Conservation (phyloP, 2,329 filamentous ascomycete genomes). For the Colletotrichum scovillei region DNA sequence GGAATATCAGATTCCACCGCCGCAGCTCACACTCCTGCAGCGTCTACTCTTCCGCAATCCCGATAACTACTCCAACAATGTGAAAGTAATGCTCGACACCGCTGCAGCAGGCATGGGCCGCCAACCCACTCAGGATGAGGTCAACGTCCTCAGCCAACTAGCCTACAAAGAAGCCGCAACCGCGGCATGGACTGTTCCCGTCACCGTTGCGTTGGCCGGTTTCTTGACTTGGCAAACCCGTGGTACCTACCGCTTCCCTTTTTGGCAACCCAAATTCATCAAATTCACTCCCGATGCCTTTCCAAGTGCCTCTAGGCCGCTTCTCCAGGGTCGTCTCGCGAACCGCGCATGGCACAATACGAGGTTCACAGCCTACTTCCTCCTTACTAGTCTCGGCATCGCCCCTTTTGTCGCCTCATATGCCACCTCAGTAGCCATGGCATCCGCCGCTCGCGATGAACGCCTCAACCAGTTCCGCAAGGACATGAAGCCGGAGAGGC, state of each 20-base stretch:
- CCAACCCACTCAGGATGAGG: conserved; percentile 49
- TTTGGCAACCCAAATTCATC: conserved; percentile 48
- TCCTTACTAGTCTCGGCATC: conserved; percentile 40
- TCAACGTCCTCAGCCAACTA: conserved; percentile 43
- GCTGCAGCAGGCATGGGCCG: conserved; percentile 34
- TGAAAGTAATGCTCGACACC: not conserved
- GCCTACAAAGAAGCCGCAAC: conserved; percentile 46
- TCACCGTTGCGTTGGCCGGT: conserved; percentile 39
- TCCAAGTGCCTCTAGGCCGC: conserved; percentile 38
- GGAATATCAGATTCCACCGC: conserved; percentile 1
- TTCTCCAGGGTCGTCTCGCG: conserved; percentile 43
- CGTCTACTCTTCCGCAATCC: not conserved
- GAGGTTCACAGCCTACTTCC: conserved; percentile 49
- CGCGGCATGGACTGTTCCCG: conserved; percentile 43
- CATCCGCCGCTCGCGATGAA: conserved; percentile 3
- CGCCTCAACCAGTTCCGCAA: conserved; percentile 26
- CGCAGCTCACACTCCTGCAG: conserved; percentile 15
- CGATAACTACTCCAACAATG: conserved; percentile 1
- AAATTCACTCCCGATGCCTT: conserved; percentile 46
- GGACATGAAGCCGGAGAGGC: conserved; percentile 21
- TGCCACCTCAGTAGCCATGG: conserved; percentile 35
- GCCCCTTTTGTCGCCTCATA: conserved; percentile 45
- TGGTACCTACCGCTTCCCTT: conserved; percentile 52
- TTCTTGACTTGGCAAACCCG: conserved; percentile 43
- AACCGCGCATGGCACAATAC: conserved; percentile 48